These are phyloP conservation scores for Alternaria alternata DNA, from an alignment of 2,329 filamentous ascomycete species.

Conservation along the genomic window DNA sequence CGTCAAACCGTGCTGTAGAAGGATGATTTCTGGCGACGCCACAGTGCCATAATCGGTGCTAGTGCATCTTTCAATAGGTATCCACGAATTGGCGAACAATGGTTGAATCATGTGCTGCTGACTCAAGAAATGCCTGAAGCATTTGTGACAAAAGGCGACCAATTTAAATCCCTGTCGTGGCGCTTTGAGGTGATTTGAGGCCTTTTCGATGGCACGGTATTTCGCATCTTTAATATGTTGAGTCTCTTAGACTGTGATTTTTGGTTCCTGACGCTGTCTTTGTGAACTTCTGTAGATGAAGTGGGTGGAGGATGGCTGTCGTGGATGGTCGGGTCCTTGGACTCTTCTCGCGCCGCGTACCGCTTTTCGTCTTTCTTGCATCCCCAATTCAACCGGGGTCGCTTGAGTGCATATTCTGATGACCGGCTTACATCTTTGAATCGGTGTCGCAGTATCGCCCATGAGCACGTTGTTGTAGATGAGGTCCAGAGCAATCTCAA, in stretches of 20 bases:
- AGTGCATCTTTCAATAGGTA: neutral
- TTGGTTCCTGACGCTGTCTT: neutral
- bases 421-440: too few species aligned
- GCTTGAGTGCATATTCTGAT: neutral
- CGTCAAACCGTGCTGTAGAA: neutral
- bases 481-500: neutral
- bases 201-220: neutral
- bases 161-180: constrained; percentile 4
- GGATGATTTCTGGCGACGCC: neutral
- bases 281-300: neutral
- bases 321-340: neutral
- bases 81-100: neutral
- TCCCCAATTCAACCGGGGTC: neutral
- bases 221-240: neutral
- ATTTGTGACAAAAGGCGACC: neutral
- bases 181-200: constrained; percentile 7
- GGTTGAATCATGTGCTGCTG: neutral
- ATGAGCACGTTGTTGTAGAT: neutral
- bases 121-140: neutral
- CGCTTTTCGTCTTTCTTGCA: neutral
- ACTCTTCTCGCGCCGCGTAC: neutral
- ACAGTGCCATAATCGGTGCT: neutral
- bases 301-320: neutral
- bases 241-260: neutral
- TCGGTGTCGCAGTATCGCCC: neutral